Conservation (phyloP, 2,329 filamentous ascomycete species). For the Thyridium curvatum region DNA sequence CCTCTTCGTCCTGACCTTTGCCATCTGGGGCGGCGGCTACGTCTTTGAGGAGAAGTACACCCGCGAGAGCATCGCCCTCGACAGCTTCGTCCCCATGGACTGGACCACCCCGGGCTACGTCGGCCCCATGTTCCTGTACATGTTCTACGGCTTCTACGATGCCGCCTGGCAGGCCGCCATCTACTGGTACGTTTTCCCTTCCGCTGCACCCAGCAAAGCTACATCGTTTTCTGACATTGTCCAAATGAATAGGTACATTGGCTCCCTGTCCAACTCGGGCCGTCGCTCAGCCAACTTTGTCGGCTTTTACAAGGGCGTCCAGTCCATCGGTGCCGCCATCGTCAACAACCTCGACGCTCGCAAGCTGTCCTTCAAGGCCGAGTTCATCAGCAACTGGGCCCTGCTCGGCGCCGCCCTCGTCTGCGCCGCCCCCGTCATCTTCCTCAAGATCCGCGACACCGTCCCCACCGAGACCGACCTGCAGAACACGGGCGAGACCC, state of each 20-base stretch:
- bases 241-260: constrained; percentile 65
- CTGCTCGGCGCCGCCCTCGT: constrained; percentile 68
- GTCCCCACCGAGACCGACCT: constrained; percentile 76
- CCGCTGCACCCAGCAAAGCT: background rate
- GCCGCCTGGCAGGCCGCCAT: constrained; percentile 84
- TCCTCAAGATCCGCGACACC: constrained; percentile 74
- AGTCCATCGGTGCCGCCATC: constrained; percentile 78
- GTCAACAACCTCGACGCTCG: constrained; percentile 24
- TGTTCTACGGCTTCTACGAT: constrained; percentile 87
- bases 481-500: constrained; percentile 76
- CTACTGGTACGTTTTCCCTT: constrained; percentile 77
- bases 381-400: constrained; percentile 48
- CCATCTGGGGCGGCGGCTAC: constrained; percentile 78
- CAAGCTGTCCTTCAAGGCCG: too few relatives aligned
- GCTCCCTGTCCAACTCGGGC: constrained; percentile 83
- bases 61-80: constrained; percentile 28
- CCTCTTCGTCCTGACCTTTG: constrained; percentile 66
- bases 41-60: constrained; percentile 63
- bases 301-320: constrained; percentile 52
- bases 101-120: constrained; percentile 64
- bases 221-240: constrained; percentile 30
- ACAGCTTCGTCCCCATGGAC: constrained; percentile 37
- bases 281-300: constrained; percentile 89
- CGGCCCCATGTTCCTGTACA: constrained; percentile 81
- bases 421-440: constrained; percentile 72